These are phyloP conservation scores for Chlamydomonas applanata DNA, from an alignment of 139 green algal species.

Conservation along the genomic window DNA sequence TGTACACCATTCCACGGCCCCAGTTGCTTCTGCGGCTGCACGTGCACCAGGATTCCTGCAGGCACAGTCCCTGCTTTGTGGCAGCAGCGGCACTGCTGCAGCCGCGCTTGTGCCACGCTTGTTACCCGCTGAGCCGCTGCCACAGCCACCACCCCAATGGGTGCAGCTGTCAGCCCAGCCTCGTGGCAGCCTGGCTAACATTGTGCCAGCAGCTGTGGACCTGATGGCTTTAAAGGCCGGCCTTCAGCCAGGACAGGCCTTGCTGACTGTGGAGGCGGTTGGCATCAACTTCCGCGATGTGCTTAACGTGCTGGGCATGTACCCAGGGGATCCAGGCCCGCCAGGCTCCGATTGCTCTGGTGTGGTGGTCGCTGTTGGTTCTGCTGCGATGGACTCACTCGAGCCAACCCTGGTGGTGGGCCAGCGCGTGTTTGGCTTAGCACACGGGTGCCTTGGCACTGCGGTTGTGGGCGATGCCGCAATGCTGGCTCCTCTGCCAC, in stretches of 20 bases:
- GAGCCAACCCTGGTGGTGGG: slow-evolving; percentile 32
- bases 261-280: slow-evolving; percentile 70
- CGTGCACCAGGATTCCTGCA: background rate
- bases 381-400: background rate
- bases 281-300: slow-evolving; percentile 89
- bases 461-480: slow-evolving; percentile 37
- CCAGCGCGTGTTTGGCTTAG: slow-evolving; percentile 78
- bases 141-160: slow-evolving; percentile 3
- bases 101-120: slow-evolving; percentile 3
- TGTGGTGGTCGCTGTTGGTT: slow-evolving; percentile 49
- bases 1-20: too few species aligned
- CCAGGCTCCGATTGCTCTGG: slow-evolving; percentile 76
- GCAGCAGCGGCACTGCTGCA: background rate
- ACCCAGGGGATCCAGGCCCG: slow-evolving; percentile 80
- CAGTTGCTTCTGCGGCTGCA: background rate
- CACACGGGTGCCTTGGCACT: slow-evolving; percentile 63
- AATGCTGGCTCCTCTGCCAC: slow-evolving; percentile 60
- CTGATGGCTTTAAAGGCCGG: background rate
- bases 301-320: slow-evolving; percentile 85
- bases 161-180: slow-evolving; percentile 23
- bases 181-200: slow-evolving; percentile 37
- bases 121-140: background rate
- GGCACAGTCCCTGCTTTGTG: too few species aligned
- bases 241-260: slow-evolving; percentile 25
- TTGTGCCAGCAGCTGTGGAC: slow-evolving; percentile 16